Conservation (phyloP, 164 flowering plant species). For the Akebia trifoliata region DNA sequence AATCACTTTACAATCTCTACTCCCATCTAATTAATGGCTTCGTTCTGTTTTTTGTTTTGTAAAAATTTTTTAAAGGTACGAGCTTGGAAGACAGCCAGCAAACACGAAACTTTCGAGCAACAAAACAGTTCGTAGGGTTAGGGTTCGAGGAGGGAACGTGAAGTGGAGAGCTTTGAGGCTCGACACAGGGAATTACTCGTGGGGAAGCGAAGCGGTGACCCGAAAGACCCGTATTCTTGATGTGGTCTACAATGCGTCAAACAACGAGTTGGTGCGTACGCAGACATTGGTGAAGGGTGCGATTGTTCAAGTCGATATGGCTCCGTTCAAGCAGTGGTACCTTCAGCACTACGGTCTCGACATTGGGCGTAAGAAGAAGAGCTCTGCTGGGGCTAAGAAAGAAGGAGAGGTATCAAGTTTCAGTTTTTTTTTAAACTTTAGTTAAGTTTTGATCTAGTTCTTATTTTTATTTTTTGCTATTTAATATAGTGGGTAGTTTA, state of each 20-base stretch:
- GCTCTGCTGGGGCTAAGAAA: slow-evolving; percentile 33
- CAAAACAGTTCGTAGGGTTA: slow-evolving; percentile 52
- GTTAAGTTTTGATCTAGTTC: not conserved
- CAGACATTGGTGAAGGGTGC: slow-evolving; percentile 60
- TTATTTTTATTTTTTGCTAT: not conserved
- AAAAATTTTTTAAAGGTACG: slow-evolving; percentile 34
- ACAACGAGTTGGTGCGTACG: slow-evolving; percentile 61
- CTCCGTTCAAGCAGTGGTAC: slow-evolving; percentile 65
- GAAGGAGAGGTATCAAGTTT: slow-evolving; percentile 46
- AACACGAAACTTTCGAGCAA: slow-evolving; percentile 51
- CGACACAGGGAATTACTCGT: slow-evolving; percentile 52
- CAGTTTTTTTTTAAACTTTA: not conserved
- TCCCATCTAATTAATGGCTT: not conserved
- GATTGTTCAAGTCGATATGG: slow-evolving; percentile 60
- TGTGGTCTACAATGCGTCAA: slow-evolving; percentile 62
- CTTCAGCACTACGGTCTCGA: slow-evolving; percentile 63
- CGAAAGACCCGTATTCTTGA: slow-evolving; percentile 54
- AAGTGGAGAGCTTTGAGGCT: slow-evolving; percentile 60
- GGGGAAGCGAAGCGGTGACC: slow-evolving; percentile 64
- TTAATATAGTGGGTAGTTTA: too few species aligned
- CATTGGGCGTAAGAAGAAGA: slow-evolving; percentile 60
- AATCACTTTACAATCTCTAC: not conserved
- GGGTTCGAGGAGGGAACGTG: slow-evolving; percentile 58
- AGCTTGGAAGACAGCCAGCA: slow-evolving; percentile 58
- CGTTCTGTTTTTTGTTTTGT: not conserved